phyloP scores from a whole-genome alignment of 305 asterid genomes.

The Solanum aculeatissimum region DNA sequence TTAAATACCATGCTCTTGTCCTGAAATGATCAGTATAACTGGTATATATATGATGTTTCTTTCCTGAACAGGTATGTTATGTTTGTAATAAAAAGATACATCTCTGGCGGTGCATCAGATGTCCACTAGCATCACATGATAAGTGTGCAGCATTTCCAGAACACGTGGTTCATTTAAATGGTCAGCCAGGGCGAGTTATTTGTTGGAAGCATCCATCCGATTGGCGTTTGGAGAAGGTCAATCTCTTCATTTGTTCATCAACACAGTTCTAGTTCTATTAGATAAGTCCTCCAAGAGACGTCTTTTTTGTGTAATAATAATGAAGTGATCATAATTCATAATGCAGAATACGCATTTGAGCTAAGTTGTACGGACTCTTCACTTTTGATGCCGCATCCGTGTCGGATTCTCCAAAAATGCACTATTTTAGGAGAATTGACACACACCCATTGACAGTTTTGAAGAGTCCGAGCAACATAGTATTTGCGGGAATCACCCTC shows the following conservation, averaged over 20 bases:
- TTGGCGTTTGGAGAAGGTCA: slow-evolving; percentile 56
- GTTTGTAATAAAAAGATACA: slow-evolving; percentile 59
- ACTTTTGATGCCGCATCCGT: too few relatives aligned
- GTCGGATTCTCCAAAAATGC: too few relatives aligned
- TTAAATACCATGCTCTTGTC: not conserved
- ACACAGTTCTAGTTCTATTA: not conserved
- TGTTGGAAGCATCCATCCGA: slow-evolving; percentile 84
- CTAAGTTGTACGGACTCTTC: too few relatives aligned
- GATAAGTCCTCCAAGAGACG: not conserved
- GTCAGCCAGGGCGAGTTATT: slow-evolving; percentile 62
- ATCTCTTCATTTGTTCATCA: slow-evolving; percentile 24
- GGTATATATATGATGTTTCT: slow-evolving; percentile 3
- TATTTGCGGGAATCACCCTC: not conserved
- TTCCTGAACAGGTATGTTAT: slow-evolving; percentile 59
- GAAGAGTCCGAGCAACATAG: too few relatives aligned
- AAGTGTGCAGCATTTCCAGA: slow-evolving; percentile 81
- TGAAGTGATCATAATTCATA: not conserved
- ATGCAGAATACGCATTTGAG: not conserved
- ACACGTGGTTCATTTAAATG: slow-evolving; percentile 42
- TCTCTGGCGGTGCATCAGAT: slow-evolving; percentile 67
- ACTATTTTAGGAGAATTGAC: too few relatives aligned
- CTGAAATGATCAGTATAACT: slow-evolving; percentile 1
- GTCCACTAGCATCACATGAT: slow-evolving; percentile 66
- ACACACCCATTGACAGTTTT: too few relatives aligned
- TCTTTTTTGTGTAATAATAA: not conserved